Conservation (phyloP, 1,284 basidiomycete species). For the Ustilago shanxiensis region DNA sequence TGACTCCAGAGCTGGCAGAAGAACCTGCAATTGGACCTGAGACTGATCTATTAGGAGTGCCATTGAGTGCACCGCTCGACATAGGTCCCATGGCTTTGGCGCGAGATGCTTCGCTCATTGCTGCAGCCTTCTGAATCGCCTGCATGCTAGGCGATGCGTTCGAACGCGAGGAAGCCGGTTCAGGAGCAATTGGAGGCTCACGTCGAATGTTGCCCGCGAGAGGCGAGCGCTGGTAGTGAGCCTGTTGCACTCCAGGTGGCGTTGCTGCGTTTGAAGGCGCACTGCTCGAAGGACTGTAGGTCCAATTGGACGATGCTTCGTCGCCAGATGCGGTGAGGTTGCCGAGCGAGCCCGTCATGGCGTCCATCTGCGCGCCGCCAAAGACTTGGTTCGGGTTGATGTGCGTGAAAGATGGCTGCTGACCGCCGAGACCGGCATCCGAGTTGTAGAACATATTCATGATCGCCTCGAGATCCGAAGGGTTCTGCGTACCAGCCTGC, state of each 20-base stretch:
- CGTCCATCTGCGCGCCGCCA: constrained; percentile 31
- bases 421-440: constrained; percentile 51
- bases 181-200: constrained; percentile 36
- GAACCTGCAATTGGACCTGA: constrained; percentile 22
- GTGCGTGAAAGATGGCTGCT: constrained; percentile 56
- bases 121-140: constrained; percentile 42
- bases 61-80: constrained; percentile 12
- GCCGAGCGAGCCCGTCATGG: constrained; percentile 30
- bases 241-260: constrained; percentile 41
- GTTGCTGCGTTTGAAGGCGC: constrained; percentile 52
- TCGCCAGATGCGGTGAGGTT: constrained; percentile 51
- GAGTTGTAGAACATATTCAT: constrained; percentile 67
- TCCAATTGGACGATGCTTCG: constrained; percentile 58
- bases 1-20: constrained; percentile 24
- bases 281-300: constrained; percentile 61
- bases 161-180: constrained; percentile 32
- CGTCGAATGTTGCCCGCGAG: constrained; percentile 30
- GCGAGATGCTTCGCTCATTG: constrained; percentile 36
- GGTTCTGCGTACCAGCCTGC: constrained; percentile 27
- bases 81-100: constrained; percentile 23
- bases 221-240: constrained; percentile 57
- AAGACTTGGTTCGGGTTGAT: constrained; percentile 66
- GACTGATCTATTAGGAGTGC: constrained; percentile 12
- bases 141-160: constrained; percentile 43
- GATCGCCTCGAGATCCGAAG: constrained; percentile 57